Base-by-base conservation (phyloP, 2,329 filamentous ascomycete genomes). In the Zelopaecilomyces penicillatus region DNA sequence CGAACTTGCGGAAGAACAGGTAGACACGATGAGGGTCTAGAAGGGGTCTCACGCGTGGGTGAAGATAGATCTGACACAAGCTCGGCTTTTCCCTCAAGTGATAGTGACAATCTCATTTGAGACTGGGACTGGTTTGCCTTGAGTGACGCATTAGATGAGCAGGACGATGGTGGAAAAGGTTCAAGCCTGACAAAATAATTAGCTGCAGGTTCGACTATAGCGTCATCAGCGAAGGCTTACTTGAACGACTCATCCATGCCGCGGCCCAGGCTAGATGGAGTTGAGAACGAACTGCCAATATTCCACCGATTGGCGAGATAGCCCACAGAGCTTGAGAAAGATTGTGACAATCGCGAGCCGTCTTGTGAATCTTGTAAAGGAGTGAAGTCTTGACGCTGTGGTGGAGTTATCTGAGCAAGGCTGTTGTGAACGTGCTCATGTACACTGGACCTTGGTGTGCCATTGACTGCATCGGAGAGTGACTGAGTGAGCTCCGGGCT, bases 41-140 rank as follows among this genome's bases (percentile, higher is more conserved):
- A 74, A 41, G 57, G 57, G 71, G 47, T 73, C 78, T 59, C 43
- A 57, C 57, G 42, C 80, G 83, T 53, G 45, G 86, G 85, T 3
- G 83, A 84, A 31, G 76, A 84, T 30, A 75, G 72, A 50, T 83
- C 79, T 44, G 83, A 80, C 26, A 90, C 79, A 42, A 96, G 74
- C 56, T 91, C 85, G n/a, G 91, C 91, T 59, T 90, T 91, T 53
- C 91, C 91, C 58, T 96, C 88, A 30, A 90, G 75, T 12, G 87
- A 93, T 57, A 93, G 80, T 2, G 87, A 88, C 29, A 96, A 73
- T 40, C 88, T 82, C 46, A 95, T 75, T 29, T 78, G 75, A n/a
- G 70, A 65, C 39, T 66, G 64, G 37, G 66, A 65, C 41, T 63
- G 66, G 50, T 48, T 51, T 7, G 40, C 61, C 63, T 40, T 62